Evolutionary conservation across 306 rosid genomes (phyloP).

Genomic region (Sesbania bispinosa): DNA sequence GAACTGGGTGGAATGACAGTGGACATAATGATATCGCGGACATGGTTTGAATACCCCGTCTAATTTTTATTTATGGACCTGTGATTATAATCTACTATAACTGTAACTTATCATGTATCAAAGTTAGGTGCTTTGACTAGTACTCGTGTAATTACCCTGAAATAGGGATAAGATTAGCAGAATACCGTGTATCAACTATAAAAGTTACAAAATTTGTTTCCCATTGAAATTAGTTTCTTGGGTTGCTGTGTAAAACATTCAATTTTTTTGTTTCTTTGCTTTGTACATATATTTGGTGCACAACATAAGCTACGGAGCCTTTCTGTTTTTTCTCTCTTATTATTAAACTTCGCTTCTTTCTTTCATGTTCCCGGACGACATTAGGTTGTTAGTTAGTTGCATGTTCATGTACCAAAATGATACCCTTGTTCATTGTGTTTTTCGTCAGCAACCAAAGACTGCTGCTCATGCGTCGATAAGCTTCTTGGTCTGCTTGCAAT

Average conservation of each 20-base stretch:
- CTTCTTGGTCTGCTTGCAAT: no score
- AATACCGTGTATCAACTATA: conserved; percentile 17
- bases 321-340: no score
- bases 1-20: conserved; percentile 66
- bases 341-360: no score
- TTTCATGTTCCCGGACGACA: no score
- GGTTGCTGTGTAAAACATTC: no score
- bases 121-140: conserved; percentile 20
- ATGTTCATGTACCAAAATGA: no score
- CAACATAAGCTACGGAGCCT: no score
- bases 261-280: background rate
- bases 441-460: no score
- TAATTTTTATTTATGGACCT: conserved; percentile 12
- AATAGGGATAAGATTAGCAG: conserved; percentile 31
- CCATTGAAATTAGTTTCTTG: background rate
- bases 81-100: background rate
- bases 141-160: conserved; percentile 44
- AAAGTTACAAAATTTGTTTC: conserved; percentile 21
- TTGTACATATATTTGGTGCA: background rate
- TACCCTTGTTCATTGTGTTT: no score
- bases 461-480: no score
- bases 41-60: conserved; percentile 52
- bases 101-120: background rate
- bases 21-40: conserved; percentile 53
- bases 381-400: no score